Conservation (phyloP, 148 eudicot species). For the Hydrangea macrophylla region DNA sequence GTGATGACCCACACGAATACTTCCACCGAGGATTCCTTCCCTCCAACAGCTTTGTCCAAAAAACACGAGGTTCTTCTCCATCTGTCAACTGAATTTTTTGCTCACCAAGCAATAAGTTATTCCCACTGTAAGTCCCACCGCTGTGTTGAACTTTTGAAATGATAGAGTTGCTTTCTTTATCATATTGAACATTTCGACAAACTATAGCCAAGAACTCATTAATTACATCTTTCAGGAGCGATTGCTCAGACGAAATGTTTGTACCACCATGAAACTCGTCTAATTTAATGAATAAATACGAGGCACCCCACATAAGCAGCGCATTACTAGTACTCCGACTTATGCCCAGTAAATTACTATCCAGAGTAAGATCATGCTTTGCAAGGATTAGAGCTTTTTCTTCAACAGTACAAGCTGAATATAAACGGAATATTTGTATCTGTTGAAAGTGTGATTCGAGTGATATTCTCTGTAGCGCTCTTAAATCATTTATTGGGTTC, state of each 20-base stretch:
- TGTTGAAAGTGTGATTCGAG: too few relatives aligned
- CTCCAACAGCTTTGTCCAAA: slow-evolving; percentile 68
- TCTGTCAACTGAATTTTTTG: slow-evolving; percentile 29
- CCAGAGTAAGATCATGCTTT: too few relatives aligned
- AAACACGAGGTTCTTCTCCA: slow-evolving; percentile 49
- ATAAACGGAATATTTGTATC: too few relatives aligned
- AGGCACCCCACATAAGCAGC: too few relatives aligned
- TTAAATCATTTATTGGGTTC: too few relatives aligned
- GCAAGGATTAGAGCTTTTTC: too few relatives aligned
- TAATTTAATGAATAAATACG: too few relatives aligned
- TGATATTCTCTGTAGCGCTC: too few relatives aligned
- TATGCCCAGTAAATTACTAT: too few relatives aligned
- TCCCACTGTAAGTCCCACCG: slow-evolving; percentile 45
- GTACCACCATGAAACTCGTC: too few relatives aligned
- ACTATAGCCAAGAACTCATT: slow-evolving; percentile 47
- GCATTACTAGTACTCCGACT: too few relatives aligned
- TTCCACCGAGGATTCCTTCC: slow-evolving; percentile 70
- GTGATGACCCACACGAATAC: slow-evolving; percentile 40
- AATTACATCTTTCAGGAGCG: slow-evolving; percentile 30
- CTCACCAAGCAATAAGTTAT: slow-evolving; percentile 57
- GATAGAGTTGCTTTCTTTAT: slow-evolving; percentile 25
- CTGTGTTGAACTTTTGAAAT: slow-evolving; percentile 44
- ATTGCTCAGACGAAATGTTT: slow-evolving; percentile 26
- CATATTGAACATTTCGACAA: slow-evolving; percentile 20
- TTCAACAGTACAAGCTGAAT: too few relatives aligned